phyloP scores from a whole-genome alignment of 768 basidiomycete species.

The Sistotremastrum suecicum region DNA sequence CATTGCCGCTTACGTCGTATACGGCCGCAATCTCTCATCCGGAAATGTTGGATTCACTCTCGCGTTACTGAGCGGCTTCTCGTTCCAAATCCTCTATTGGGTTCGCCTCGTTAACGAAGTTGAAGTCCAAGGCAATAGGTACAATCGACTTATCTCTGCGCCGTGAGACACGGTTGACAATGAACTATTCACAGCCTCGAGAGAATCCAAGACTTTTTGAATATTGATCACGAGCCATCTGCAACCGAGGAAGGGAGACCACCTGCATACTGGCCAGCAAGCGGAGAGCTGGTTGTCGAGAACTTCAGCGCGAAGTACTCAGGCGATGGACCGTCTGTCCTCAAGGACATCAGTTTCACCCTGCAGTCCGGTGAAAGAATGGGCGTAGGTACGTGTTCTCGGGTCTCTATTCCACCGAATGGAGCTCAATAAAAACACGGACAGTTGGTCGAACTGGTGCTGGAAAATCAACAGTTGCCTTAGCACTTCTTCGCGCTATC shows the following conservation, averaged over 20 bases:
- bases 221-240: constrained; percentile 42
- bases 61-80: constrained; percentile 11
- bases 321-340: constrained; percentile 27
- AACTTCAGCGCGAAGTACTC: constrained; percentile 44
- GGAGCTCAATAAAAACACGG: neutral
- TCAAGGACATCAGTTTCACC: constrained; percentile 28
- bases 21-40: constrained; percentile 13
- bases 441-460: constrained; percentile 20
- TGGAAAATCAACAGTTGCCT: constrained; percentile 18
- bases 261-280: constrained; percentile 54
- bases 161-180: neutral
- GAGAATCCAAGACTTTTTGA: constrained; percentile 33
- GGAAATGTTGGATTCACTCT: constrained; percentile 10
- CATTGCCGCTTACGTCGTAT: constrained; percentile 26
- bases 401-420: neutral
- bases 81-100: constrained; percentile 13
- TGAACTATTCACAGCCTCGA: constrained; percentile 10
- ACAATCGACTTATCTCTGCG: too few relatives aligned
- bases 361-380: constrained; percentile 25
- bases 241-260: constrained; percentile 28
- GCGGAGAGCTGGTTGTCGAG: constrained; percentile 38
- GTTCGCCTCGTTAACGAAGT: constrained; percentile 29
- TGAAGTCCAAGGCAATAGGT: constrained; percentile 30
- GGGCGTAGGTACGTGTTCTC: constrained; percentile 19
- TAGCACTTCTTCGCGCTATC: constrained; percentile 44